Base-by-base conservation (phyloP, 163 green algal genomes). In the Scenedesmus sp. region DNA sequence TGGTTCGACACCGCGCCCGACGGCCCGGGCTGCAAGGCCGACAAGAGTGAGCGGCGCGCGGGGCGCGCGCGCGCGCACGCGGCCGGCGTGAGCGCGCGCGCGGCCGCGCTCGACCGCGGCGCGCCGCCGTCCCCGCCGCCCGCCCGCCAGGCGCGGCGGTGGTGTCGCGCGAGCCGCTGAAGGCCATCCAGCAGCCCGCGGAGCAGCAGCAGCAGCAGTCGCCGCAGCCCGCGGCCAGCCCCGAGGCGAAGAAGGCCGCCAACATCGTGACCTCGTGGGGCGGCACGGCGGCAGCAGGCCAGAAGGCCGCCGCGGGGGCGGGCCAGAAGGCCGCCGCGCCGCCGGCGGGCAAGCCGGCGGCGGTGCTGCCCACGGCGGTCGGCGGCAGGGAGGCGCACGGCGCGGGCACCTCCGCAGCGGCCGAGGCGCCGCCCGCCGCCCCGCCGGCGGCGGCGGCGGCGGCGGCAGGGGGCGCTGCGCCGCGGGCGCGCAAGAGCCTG, bases 241-340 rank as follows among this genome's bases (percentile, higher is more conserved):
- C n/a, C n/a, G n/a, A n/a, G n/a, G 78, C 60, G 54, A 60, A 78
- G 36, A 50, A 53, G 34, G 48, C 28, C 33, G 36, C 29, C 74
- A 86, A 86, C 56, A 84, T 86, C 29, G 81, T 86, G 4, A 81
- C 75, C 11, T 69, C 60, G 7, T 84, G 70, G 77, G 64, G 64
- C 2, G 45, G 65, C 22, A 50, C 24, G 24, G 11, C 70, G 7
- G 42, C 17, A 18, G 26, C 17, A 15, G 39, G 33, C 24, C 31
- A 29, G 2, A 63, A 50, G 50, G 17, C 24, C 14, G 48, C 28
- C 13, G 50, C 20, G 17, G 24, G 22, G 7, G 6, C 3, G 20
- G 20, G 20, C 3, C 64, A 56, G 3, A 13, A 10, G 17, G 45
- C 48, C 48, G 66, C 66, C 31, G 29, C 48, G 26, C 47, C 9